Evolutionary conservation across 2,329 filamentous ascomycete species (phyloP).

Genomic region (Ceratocystis diversiconidia): DNA sequence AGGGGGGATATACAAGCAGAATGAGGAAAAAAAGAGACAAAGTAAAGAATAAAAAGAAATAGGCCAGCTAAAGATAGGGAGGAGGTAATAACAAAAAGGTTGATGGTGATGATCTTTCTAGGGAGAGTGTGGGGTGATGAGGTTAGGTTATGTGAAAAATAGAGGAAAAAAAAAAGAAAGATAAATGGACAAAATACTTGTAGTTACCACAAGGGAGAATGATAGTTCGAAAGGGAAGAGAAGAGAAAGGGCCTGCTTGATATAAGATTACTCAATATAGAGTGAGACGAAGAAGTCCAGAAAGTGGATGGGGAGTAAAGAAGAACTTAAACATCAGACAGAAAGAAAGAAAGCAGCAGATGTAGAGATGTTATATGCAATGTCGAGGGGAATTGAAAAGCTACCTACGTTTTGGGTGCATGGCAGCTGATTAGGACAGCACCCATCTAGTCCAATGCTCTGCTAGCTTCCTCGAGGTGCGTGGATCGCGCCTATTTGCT

Average conservation of each 20-base stretch:
- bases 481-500: background rate
- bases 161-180: background rate
- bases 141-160: background rate
- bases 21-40: background rate
- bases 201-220: background rate
- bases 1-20: too few relatives aligned
- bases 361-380: background rate
- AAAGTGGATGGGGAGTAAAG: background rate
- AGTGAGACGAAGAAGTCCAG: background rate
- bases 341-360: background rate
- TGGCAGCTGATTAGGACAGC: background rate
- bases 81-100: background rate
- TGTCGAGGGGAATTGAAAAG: too few relatives aligned
- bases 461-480: background rate
- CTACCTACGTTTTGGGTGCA: background rate
- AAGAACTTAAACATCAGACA: background rate
- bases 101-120: background rate
- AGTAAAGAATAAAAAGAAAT: background rate
- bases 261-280: background rate
- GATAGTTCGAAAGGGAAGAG: background rate
- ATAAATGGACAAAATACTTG: background rate
- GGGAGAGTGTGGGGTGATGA: background rate
- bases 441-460: background rate
- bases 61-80: constrained; percentile 3
- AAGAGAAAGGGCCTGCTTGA: background rate